A percentile compares a stretch with the other conserved stretches of the same genome.
phyloP scores from a whole-genome alignment of 2,329 filamentous ascomycete species.

The Bipolaris cookei region DNA sequence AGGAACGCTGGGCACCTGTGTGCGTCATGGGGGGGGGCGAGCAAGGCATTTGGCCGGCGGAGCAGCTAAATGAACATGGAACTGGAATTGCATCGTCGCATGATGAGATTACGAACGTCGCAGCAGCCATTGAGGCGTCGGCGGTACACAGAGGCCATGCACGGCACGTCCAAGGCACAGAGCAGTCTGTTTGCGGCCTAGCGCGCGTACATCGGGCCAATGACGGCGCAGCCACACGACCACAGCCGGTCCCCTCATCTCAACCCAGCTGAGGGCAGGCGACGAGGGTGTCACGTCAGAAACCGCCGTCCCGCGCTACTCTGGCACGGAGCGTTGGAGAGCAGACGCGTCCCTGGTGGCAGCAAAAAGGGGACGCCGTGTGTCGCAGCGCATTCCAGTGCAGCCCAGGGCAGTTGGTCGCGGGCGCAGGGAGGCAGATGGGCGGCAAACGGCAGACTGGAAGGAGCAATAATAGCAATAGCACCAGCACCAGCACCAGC shows the following conservation, averaged over 20 bases:
- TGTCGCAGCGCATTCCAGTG: slow-evolving; percentile 24
- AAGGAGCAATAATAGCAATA: background rate
- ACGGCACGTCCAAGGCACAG: slow-evolving; percentile 21
- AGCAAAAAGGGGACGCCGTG: slow-evolving; percentile 32
- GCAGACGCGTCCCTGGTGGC: slow-evolving; percentile 13
- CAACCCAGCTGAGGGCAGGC: slow-evolving; percentile 21
- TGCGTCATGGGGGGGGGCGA: slow-evolving; percentile 28
- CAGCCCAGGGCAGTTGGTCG: slow-evolving; percentile 15
- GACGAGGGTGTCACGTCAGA: slow-evolving; percentile 16
- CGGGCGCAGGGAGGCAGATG: slow-evolving; percentile 1
- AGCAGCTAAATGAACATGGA: slow-evolving; percentile 24
- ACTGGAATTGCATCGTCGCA: slow-evolving; percentile 26
- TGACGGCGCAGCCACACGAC: slow-evolving; percentile 10
- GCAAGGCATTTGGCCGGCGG: slow-evolving; percentile 20
- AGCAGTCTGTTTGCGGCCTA: slow-evolving; percentile 17
- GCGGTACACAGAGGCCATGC: slow-evolving; percentile 26
- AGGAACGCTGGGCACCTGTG: background rate
- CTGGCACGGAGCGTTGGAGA: slow-evolving; percentile 16
- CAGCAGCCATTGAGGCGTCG: slow-evolving; percentile 29
- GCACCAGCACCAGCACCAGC: too few relatives aligned
- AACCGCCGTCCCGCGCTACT: slow-evolving; percentile 20
- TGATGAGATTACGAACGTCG: slow-evolving; percentile 27
- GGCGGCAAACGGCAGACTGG: slow-evolving; percentile 11
- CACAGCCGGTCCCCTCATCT: slow-evolving; percentile 17
- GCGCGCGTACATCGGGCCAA: slow-evolving; percentile 15